phyloP scores from a whole-genome alignment of 208 protist genomes.

The Acanthamoeba sp. region DNA sequence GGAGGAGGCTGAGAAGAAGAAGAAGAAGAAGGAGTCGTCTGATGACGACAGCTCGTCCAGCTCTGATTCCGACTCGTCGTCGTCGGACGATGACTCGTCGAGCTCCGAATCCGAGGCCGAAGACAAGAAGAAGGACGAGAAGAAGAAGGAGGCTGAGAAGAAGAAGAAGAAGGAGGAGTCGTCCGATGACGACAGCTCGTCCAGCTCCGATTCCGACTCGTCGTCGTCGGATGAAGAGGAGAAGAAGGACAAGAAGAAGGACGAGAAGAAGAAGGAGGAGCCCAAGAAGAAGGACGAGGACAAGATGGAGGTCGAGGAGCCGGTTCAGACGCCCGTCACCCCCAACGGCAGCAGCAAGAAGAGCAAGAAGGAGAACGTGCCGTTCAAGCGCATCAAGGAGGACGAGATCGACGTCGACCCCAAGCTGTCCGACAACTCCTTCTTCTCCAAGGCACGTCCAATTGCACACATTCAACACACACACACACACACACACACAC shows the following conservation, averaged over 20 bases:
- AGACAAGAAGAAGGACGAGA: background rate
- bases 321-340: background rate
- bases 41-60: constrained; percentile 26
- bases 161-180: background rate
- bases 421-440: constrained; percentile 83
- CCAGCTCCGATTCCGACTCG: background rate
- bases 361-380: constrained; percentile 59
- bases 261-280: constrained; percentile 42
- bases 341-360: background rate
- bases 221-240: constrained; percentile 46
- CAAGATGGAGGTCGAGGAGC: constrained; percentile 29
- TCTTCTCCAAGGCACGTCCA: constrained; percentile 75
- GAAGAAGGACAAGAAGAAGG: constrained; percentile 19
- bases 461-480: background rate
- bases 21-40: background rate
- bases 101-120: background rate
- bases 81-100: background rate
- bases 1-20: constrained; percentile 32
- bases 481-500: background rate
- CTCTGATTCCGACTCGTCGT: background rate
- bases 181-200: background rate
- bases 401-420: constrained; percentile 68
- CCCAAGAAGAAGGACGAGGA: constrained; percentile 60
- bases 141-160: background rate
- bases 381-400: constrained; percentile 72